A percentile compares a stretch with the other conserved stretches of the same genome.
phyloP scores from a whole-genome alignment of 2,329 filamentous ascomycete genomes.

The Alternaria dauci region DNA sequence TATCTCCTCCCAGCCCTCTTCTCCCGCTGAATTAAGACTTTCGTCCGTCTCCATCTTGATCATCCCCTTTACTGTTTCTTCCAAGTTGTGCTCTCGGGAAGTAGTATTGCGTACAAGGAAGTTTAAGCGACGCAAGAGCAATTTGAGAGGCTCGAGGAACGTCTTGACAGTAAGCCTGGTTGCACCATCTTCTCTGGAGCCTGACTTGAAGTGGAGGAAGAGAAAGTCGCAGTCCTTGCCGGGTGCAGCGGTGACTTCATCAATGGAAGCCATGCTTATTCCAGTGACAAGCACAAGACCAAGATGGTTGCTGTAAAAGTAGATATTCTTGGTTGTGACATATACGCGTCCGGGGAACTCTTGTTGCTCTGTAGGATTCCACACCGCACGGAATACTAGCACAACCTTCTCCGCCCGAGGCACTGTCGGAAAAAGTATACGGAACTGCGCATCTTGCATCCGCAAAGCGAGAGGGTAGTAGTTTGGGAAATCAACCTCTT shows the following conservation, averaged over 20 bases:
- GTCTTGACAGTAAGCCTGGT: constrained; percentile 87
- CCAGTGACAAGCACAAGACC: constrained; percentile 86
- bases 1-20: constrained; percentile 92
- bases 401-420: constrained; percentile 81
- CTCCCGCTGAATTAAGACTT: constrained; percentile 69
- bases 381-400: constrained; percentile 91
- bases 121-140: constrained; percentile 85
- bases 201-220: constrained; percentile 79
- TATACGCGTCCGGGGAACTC: constrained; percentile 87
- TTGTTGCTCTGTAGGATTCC: constrained; percentile 78
- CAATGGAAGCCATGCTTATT: constrained; percentile 77
- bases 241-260: constrained; percentile 87
- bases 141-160: constrained; percentile 84
- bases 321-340: constrained; percentile 85
- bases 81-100: constrained; percentile 73
- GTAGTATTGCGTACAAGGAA: constrained; percentile 83
- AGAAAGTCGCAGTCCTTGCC: constrained; percentile 94
- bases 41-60: constrained; percentile 74
- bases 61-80: constrained; percentile 75
- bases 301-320: constrained; percentile 96
- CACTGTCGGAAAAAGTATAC: constrained; percentile 86
- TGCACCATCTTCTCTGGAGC: constrained; percentile 68
- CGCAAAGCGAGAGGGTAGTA: constrained; percentile 84
- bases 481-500: constrained; percentile 68
- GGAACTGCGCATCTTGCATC: constrained; percentile 91